phyloP scores from a whole-genome alignment of 495 filamentous ascomycete genomes.

The Neurospora discreta region DNA sequence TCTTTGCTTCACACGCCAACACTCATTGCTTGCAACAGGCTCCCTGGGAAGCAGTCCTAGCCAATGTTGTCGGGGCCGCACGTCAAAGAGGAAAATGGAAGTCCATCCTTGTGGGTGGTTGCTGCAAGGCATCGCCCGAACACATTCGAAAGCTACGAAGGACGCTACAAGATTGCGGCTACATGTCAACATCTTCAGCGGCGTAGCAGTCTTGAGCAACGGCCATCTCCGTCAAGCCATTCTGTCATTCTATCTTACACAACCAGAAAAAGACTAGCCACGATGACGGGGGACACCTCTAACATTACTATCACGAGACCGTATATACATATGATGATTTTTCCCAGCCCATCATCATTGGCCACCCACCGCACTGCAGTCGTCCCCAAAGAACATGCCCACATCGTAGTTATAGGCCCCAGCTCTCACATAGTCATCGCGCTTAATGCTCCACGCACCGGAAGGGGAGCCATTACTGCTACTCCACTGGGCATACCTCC shows the following conservation, averaged over 20 bases:
- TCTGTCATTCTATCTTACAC: background rate
- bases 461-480: background rate
- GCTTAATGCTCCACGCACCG: background rate
- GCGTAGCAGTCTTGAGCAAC: background rate
- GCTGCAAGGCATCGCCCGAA: conserved; percentile 44
- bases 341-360: background rate
- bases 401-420: background rate
- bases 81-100: conserved; percentile 45
- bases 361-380: background rate
- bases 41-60: conserved; percentile 45
- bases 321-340: background rate
- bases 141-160: conserved; percentile 39
- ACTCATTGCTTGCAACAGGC: background rate
- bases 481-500: background rate
- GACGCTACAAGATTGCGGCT: background rate
- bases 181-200: background rate
- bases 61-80: conserved; percentile 42
- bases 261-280: too few relatives aligned
- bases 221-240: background rate
- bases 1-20: background rate
- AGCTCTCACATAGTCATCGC: background rate
- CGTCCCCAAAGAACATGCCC: background rate
- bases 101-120: conserved; percentile 46
- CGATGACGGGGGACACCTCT: background rate
- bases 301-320: background rate